Percentiles rank a stretch among this genome's conserved stretches.
These are phyloP conservation scores for Thuja plicata DNA, from an alignment of 83 land plant genomes.

Conservation along the genomic window DNA sequence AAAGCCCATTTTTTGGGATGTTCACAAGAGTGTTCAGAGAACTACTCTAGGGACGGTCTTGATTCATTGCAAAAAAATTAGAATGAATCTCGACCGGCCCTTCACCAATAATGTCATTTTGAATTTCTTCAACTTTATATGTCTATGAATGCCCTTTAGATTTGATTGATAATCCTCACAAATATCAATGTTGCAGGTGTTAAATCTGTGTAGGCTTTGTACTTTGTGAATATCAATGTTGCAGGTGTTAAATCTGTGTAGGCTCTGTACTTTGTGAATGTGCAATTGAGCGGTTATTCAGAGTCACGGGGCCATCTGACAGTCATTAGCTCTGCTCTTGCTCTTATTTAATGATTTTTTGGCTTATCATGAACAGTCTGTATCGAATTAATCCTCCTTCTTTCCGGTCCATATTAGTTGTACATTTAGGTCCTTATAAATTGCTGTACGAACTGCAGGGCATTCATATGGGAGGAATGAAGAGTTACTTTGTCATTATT, in stretches of 20 bases:
- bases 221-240: not conserved
- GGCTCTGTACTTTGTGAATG: not conserved
- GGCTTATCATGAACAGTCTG: not conserved
- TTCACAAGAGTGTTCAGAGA: too few relatives aligned
- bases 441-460: not conserved
- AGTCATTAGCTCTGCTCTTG: not conserved
- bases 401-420: not conserved
- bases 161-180: not conserved
- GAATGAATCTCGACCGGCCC: too few relatives aligned
- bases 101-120: too few relatives aligned
- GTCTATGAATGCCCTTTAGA: not conserved
- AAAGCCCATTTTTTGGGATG: too few relatives aligned
- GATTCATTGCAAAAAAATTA: too few relatives aligned
- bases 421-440: not conserved
- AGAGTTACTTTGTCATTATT: not conserved
- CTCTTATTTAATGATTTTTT: not conserved
- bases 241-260: not conserved
- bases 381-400: not conserved
- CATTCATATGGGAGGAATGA: not conserved
- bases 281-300: not conserved
- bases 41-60: too few relatives aligned
- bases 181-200: not conserved
- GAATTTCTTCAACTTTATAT: not conserved
- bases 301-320: constrained; percentile 4
- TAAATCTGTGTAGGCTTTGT: not conserved